A percentile compares a stretch with the other conserved stretches of the same genome.
Conservation (phyloP, 1,284 basidiomycete genomes). For the Rhodotorula mucilaginosa region DNA sequence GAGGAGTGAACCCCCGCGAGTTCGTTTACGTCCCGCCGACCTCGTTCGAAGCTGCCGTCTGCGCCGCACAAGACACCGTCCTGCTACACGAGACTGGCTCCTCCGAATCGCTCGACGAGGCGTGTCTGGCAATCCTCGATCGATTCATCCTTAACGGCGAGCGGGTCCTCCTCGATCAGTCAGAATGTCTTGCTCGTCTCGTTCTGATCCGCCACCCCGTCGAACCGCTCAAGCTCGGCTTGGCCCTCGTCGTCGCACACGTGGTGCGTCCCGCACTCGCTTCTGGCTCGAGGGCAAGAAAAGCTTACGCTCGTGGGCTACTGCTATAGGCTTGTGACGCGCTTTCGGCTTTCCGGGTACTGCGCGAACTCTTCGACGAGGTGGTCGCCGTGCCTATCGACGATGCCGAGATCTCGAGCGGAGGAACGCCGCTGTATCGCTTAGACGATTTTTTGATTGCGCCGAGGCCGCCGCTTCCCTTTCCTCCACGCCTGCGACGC, state of each 20-base stretch:
- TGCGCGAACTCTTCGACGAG: constrained; percentile 20
- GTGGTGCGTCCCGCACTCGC: constrained; percentile 18
- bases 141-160: constrained; percentile 20
- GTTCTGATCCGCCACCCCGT: constrained; percentile 2
- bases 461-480: not conserved
- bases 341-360: constrained; percentile 22
- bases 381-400: not conserved
- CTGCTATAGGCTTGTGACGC: constrained; percentile 34
- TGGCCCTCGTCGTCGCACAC: constrained; percentile 33
- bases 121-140: constrained; percentile 8
- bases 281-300: too few species aligned
- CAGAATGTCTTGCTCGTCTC: constrained; percentile 16
- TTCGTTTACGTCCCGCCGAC: constrained; percentile 4
- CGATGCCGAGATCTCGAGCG: too few species aligned
- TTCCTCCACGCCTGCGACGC: too few species aligned
- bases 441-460: not conserved
- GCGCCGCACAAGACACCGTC: constrained; percentile 1
- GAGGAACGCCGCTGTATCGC: not conserved
- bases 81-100: not conserved
- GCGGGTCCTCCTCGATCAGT: constrained; percentile 15
- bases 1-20: not conserved
- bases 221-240: not conserved
- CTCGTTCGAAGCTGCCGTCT: constrained; percentile 7
- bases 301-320: not conserved
- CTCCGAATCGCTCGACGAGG: not conserved